Conservation (phyloP, 306 rosid species). For the Hippophae tibetana region DNA sequence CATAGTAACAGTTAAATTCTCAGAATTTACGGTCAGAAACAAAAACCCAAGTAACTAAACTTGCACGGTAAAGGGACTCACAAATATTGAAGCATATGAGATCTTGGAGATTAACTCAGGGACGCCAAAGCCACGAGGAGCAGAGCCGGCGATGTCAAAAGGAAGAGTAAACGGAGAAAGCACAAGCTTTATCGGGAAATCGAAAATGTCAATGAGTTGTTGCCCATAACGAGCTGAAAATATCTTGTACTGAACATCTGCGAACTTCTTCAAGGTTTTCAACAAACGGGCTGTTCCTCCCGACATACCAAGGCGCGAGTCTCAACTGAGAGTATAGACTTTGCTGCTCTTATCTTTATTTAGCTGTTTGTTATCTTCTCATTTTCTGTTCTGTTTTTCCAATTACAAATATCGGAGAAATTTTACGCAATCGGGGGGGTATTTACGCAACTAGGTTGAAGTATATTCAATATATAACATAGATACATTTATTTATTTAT, state of each 20-base stretch:
- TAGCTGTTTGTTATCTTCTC: no score
- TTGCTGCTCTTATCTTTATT: no score
- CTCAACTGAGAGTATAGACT: background rate
- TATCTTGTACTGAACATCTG: slow-evolving; percentile 41
- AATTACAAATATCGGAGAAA: no score
- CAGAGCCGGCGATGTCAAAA: slow-evolving; percentile 77
- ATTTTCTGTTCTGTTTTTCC: no score
- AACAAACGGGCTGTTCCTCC: slow-evolving; percentile 32
- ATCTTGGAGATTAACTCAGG: slow-evolving; percentile 88
- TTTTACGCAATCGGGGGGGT: no score
- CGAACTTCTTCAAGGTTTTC: slow-evolving; percentile 44
- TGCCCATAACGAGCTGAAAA: slow-evolving; percentile 56
- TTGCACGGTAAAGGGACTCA: slow-evolving; percentile 23
- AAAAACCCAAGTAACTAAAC: background rate
- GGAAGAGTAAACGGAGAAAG: slow-evolving; percentile 73
- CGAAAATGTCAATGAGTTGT: slow-evolving; percentile 52
- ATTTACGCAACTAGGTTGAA: no score
- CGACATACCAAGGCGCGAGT: slow-evolving; percentile 35
- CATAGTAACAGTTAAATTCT: slow-evolving; percentile 3
- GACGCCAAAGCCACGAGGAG: slow-evolving; percentile 94
- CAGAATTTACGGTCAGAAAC: background rate
- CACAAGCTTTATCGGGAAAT: slow-evolving; percentile 64
- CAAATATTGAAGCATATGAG: slow-evolving; percentile 74
- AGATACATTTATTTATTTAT: no score
- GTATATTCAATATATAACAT: no score